Evolutionary conservation across 768 basidiomycete genomes (phyloP), one percentile per base, ranked within the genome.

Genomic region (Pisolithus microcarpus): DNA sequence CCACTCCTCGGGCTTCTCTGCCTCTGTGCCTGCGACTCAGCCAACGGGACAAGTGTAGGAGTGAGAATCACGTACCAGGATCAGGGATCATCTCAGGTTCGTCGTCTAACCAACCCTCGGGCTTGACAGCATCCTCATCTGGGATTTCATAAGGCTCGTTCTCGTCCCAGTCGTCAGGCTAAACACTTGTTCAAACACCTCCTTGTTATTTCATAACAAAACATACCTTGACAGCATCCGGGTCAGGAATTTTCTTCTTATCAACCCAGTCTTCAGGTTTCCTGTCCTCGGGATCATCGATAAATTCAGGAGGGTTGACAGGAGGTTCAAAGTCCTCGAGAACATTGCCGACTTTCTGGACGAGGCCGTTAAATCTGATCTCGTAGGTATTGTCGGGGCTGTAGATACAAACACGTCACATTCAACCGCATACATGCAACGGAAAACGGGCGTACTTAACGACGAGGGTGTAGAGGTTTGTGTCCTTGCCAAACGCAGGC

Each of bases 111-210:
- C 96, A 99, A 60, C 89, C 94, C 54, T 87, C 92, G 30, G 96
- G 96, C 73, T 89, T 94, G 53, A 70, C 75, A 50, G 92, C 94
- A 10, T 91, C 86, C 60, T 82, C 82, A 59, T 99, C 96, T 48
- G 73, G 71, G 60, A 99, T 88, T 66, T 94, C 88, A 60, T 90
- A 87, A 2, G 96, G 95, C 42, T 90, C 93, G 44, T 87, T 89
- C 73, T 99, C 96, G 64, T 99, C 91, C 96, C 96, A 99, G 70
- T 98, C 96, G 2, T 73, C 89, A 45, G 95, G 95, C 89, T 85
- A 56, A 7, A 50, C 3, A 23, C 34, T 56, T 1, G 21, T 36
- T 43, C 45, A 0, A 28, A 3, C 5, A 49, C 26, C 9, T 9
- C 9, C 23, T 13, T 9, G 11, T 19, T 2, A 15, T 0, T 7